Conservation (phyloP, 2,329 filamentous ascomycete genomes). For the Aureobasidium leucospermi region DNA sequence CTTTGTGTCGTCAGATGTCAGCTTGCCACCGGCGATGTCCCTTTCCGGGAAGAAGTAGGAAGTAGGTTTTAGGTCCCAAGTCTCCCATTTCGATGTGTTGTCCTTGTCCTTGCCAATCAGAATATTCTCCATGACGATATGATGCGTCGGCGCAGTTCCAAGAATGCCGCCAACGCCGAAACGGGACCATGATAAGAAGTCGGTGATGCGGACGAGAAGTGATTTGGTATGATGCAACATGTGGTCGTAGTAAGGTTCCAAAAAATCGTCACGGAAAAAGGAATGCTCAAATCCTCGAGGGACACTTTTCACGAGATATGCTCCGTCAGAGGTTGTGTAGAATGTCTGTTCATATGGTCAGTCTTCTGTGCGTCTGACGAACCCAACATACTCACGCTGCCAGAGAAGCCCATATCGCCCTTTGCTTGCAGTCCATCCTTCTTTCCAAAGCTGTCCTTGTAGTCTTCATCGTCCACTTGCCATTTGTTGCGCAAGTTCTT, state of each 20-base stretch:
- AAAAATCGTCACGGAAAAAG: conserved; percentile 60
- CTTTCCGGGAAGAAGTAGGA: conserved; percentile 71
- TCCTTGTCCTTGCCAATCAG: conserved; percentile 51
- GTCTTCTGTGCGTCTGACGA: not conserved
- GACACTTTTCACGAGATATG: conserved; percentile 64
- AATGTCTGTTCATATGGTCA: conserved; percentile 47
- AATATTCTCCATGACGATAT: conserved; percentile 73
- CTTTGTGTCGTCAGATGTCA: conserved; percentile 59
- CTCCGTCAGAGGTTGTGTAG: conserved; percentile 59
- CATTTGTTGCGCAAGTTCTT: conserved; percentile 46
- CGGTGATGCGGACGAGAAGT: conserved; percentile 63
- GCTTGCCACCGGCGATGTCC: conserved; percentile 57
- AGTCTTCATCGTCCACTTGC: conserved; percentile 48
- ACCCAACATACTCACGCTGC: conserved; percentile 43
- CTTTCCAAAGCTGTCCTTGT: conserved; percentile 45
- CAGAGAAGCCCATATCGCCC: conserved; percentile 66
- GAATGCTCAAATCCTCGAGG: conserved; percentile 62
- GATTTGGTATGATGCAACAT: conserved; percentile 55
- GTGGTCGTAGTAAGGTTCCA: conserved; percentile 57
- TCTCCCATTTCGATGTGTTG: conserved; percentile 51
- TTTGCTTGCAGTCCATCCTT: conserved; percentile 46
- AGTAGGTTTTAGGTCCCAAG: conserved; percentile 66
- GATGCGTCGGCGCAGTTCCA: conserved; percentile 58
- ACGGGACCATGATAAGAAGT: conserved; percentile 54
- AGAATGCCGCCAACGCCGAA: conserved; percentile 53